Conservation (phyloP, 345 rosid genomes). For the Euphorbia lathyris region DNA sequence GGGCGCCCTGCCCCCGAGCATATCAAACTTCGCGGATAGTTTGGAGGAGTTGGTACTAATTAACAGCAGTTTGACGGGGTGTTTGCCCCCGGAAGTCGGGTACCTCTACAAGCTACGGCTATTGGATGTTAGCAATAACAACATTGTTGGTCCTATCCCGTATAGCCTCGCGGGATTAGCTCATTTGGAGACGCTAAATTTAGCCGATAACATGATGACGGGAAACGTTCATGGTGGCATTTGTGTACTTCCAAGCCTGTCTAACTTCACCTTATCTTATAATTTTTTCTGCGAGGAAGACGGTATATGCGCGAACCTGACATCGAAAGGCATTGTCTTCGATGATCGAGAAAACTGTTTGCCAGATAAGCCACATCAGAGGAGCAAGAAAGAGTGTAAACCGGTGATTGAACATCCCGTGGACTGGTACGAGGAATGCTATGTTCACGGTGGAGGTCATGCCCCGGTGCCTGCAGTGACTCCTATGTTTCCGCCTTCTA, state of each 20-base stretch:
- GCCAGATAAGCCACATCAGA: conserved; percentile 65
- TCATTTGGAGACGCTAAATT: conserved; percentile 64
- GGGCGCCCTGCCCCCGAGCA: conserved; percentile 79
- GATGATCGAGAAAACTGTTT: conserved; percentile 79
- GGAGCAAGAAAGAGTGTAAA: conserved; percentile 58
- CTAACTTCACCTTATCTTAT: conserved; percentile 62
- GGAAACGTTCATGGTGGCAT: conserved; percentile 65
- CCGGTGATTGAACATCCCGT: conserved; percentile 60
- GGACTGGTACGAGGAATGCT: conserved; percentile 55
- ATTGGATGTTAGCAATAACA: conserved; percentile 73
- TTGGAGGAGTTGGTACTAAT: conserved; percentile 71
- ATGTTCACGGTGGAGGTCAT: conserved; percentile 22
- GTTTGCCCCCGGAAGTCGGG: conserved; percentile 86
- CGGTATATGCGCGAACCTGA: conserved; percentile 63
- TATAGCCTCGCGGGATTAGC: conserved; percentile 77
- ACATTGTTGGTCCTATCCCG: conserved; percentile 73
- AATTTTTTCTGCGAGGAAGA: conserved; percentile 86
- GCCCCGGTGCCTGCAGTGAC: conserved; percentile 28
- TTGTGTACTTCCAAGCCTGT: conserved; percentile 61
- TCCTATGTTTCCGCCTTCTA: conserved; percentile 43
- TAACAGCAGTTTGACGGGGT: conserved; percentile 71
- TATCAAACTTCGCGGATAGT: conserved; percentile 56
- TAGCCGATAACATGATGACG: conserved; percentile 67
- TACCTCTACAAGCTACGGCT: conserved; percentile 69
- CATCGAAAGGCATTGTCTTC: conserved; percentile 45